Evolutionary conservation across 805 yeast species (phyloP).

Genomic region (Jamesozyma spencerorum): DNA sequence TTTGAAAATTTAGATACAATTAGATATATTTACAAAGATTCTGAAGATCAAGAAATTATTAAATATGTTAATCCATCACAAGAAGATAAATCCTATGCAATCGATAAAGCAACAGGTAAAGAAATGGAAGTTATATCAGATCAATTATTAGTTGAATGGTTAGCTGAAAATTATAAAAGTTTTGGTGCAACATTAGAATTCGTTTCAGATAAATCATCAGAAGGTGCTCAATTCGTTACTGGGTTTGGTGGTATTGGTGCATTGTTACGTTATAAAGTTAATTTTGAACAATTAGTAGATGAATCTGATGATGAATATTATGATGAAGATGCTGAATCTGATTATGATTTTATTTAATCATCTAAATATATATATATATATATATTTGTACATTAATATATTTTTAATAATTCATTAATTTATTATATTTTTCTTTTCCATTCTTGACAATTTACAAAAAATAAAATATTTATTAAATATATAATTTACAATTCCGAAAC

Average conservation of each 20-base stretch:
- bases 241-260: slow-evolving; percentile 99
- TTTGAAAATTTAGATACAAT: slow-evolving; percentile 82
- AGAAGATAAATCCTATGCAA: slow-evolving; percentile 61
- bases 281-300: slow-evolving; percentile 88
- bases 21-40: slow-evolving; percentile 75
- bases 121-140: slow-evolving; percentile 89
- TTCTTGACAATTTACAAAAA: too few species aligned
- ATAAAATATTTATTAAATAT: too few species aligned
- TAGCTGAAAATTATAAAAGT: slow-evolving; percentile 90
- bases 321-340: slow-evolving; percentile 44
- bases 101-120: slow-evolving; percentile 78
- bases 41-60: slow-evolving; percentile 68
- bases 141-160: slow-evolving; percentile 87
- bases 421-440: background rate
- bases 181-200: slow-evolving; percentile 95
- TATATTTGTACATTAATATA: background rate
- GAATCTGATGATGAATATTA: slow-evolving; percentile 85
- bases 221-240: slow-evolving; percentile 95
- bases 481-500: too few species aligned
- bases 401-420: background rate
- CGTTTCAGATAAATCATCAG: slow-evolving; percentile 91
- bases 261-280: slow-evolving; percentile 87
- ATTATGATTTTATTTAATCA: slow-evolving; percentile 30
- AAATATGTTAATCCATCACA: slow-evolving; percentile 65
- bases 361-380: slow-evolving; percentile 2